A percentile compares a stretch with the other conserved stretches of the same genome.
Conservation (phyloP, 139 green algal species). For the Coccomyxa sp. region DNA sequence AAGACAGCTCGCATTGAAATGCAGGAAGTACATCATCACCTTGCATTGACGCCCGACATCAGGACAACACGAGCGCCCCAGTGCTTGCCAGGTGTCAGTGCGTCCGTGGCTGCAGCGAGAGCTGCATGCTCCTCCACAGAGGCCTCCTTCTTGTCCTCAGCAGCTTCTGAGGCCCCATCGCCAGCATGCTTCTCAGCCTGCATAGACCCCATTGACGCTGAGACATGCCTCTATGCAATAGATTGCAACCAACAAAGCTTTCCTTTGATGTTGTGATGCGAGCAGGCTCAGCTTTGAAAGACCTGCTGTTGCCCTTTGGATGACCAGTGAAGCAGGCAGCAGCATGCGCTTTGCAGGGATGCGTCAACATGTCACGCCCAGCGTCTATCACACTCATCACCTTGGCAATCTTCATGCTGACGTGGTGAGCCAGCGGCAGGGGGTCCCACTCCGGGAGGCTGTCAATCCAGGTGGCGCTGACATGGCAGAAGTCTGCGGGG, state of each 20-base stretch:
- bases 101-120: neutral
- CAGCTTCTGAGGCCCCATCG: neutral
- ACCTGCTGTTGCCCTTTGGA: too few relatives aligned
- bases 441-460: conserved; percentile 22
- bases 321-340: too few relatives aligned
- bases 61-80: conserved; percentile 33
- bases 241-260: too few relatives aligned
- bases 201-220: neutral
- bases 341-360: too few relatives aligned
- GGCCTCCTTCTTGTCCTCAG: neutral
- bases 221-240: neutral
- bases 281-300: too few relatives aligned
- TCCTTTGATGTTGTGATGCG: too few relatives aligned
- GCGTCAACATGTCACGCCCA: too few relatives aligned
- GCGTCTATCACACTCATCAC: too few relatives aligned
- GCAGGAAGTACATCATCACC: neutral
- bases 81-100: too few relatives aligned
- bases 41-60: conserved; percentile 25
- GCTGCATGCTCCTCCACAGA: neutral
- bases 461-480: conserved; percentile 29
- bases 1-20: neutral
- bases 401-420: conserved; percentile 36
- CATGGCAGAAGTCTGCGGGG: conserved; percentile 40
- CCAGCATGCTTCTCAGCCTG: conserved; percentile 6
- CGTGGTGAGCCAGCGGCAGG: conserved; percentile 22